Evolutionary conservation across 768 basidiomycete genomes (phyloP), one percentile per base, ranked within the genome.

Genomic region (Sistotremastrum niveocremeum): DNA sequence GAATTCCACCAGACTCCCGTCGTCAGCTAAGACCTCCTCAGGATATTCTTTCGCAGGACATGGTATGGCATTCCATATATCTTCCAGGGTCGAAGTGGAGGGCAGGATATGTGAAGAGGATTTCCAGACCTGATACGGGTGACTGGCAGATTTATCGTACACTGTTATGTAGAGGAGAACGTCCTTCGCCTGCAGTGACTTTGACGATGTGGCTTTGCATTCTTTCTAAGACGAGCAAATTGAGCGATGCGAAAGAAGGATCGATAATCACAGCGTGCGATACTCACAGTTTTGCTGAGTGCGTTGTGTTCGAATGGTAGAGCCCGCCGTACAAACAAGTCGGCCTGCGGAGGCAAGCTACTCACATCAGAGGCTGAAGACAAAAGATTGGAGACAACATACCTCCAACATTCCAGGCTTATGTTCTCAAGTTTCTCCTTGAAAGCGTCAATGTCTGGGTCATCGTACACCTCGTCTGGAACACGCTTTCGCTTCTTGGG

Each of bases 71-170:
- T 67, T 61, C 46, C 71, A 71, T 8, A 88, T 58, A 49, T 85
- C 79, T 12, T 67, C 70, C 3, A 90, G 70, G 0, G 77, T 82
- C 54, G 87, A 81, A 4, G 78, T 79, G n/a, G 83, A 78, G 10
- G 81, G 57, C 5, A 84, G 57, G 7, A 70, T 72, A 56, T 86
- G 82, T 53, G 80, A 80, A 6, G 84, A 86, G 47, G 70, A 62
- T 35, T 20, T 20, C 20, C 20, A 20, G 20, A 20, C 20, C 20
- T 81, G 79, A 41, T 66, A 65, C 7, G 81, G 63, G 44, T 72
- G 70, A 44, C 73, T 75, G 45, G 72, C 68, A 79, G 81, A 84
- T 20, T 71, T 54, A 29, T 71, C 73, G 56, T 84, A 70, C 6
- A 84, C 62, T 3, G 81, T 74, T 32, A 82, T 54, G 32, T 70